Evolutionary conservation across 331 rosid genomes (phyloP), one percentile per base, ranked within the genome.

Genomic region (Acacia concinna): DNA sequence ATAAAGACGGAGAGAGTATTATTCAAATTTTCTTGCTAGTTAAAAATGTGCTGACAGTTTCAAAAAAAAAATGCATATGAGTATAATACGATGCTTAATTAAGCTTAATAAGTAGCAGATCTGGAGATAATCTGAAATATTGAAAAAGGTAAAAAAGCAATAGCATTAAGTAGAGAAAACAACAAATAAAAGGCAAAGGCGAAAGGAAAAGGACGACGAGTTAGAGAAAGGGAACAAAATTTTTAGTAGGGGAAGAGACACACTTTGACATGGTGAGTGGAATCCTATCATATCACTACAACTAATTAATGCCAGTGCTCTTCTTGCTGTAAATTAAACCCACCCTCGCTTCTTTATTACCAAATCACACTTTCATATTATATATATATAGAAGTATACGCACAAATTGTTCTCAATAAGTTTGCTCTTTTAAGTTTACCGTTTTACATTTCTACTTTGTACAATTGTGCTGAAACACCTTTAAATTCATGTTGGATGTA

Each of bases 241-340:
- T 86, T 84, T 86, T 84, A 51, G 86, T 64, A 37, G 73, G 71
- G 71, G 43, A 77, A 82, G 85, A 85, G 69, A 81, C 86, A 84
- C 82, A 71, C 81, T 85, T 84, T 71, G 6, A 78, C 81, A 4
- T 68, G 76, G 76, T 63, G 52, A 79, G 93, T 90, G 97, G 92
- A 86, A 84, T 84, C 89, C 85, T 81, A 75, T 83, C 88, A 84
- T 81, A 79, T 62, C 67, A 74, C 81, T 90, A 87, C 73, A 89
- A 84, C 68, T 64, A 7, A 35, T 81, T 80, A 69, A 80, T 78
- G 70, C 71, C 12, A 77, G 82, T 82, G 79, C 23, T 73, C 71
- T 31, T 66, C 35, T 79, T 68, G 80, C 79, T 71, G 81, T 74
- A 68, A 73, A 60, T 30, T 28, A 30, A 78, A 78, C 41, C 68